Evolutionary conservation across 2,329 filamentous ascomycete species (phyloP).

Genomic region (Scleromitrula shiraiana): DNA sequence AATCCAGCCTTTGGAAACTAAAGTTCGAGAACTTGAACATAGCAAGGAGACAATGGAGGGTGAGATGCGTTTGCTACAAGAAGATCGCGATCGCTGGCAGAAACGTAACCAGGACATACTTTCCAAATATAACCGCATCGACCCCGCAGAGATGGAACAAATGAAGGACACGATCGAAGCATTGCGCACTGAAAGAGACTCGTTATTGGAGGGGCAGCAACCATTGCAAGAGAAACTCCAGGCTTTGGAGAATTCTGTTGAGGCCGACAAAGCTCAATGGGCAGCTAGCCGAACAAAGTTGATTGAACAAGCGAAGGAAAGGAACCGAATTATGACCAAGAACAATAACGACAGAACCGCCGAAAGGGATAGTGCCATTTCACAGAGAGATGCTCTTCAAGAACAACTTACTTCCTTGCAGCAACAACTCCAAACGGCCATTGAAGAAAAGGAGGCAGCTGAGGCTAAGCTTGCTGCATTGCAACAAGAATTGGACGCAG

Average conservation of each 20-base stretch:
- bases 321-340: slow-evolving; percentile 45
- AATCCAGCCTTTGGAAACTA: slow-evolving; percentile 74
- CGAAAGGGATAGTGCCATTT: slow-evolving; percentile 32
- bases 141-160: slow-evolving; percentile 85
- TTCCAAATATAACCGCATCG: slow-evolving; percentile 90
- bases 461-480: slow-evolving; percentile 30
- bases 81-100: slow-evolving; percentile 91
- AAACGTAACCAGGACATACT: slow-evolving; percentile 93
- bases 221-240: slow-evolving; percentile 46
- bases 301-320: slow-evolving; percentile 55
- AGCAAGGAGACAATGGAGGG: slow-evolving; percentile 59
- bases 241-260: slow-evolving; percentile 44
- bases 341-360: slow-evolving; percentile 45
- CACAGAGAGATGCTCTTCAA: slow-evolving; percentile 36
- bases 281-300: slow-evolving; percentile 44
- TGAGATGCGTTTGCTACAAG: slow-evolving; percentile 80
- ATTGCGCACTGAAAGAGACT: slow-evolving; percentile 57
- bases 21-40: slow-evolving; percentile 74
- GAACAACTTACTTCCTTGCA: slow-evolving; percentile 35
- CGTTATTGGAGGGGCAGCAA: slow-evolving; percentile 30
- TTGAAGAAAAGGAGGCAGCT: slow-evolving; percentile 28
- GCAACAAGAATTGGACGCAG: slow-evolving; percentile 35
- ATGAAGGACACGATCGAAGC: slow-evolving; percentile 69
- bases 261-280: slow-evolving; percentile 49
- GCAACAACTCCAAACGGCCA: slow-evolving; percentile 39